Conservation (phyloP, 176 grass and related monocot genomes). For the Avena insularis region DNA sequence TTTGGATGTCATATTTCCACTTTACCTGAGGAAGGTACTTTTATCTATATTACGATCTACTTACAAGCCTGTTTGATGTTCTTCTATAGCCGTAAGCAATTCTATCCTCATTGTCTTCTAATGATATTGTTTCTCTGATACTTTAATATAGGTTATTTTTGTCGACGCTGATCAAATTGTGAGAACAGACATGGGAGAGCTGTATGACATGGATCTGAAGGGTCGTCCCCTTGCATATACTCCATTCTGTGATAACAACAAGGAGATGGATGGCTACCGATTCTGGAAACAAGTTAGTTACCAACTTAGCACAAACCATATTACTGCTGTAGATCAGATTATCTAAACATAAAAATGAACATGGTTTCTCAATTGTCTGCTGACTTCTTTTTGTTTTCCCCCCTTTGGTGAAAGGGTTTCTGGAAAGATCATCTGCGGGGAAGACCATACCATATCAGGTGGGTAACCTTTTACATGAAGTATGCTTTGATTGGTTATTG, state of each 20-base stretch:
- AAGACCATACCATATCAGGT: conserved; percentile 98
- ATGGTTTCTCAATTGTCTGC: conserved; percentile 41
- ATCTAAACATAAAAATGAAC: conserved; percentile 27
- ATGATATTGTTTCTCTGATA: conserved; percentile 24
- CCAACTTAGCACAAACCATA: conserved; percentile 34
- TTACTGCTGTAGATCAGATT: conserved; percentile 27
- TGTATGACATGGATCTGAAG: conserved; percentile 98
- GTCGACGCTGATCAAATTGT: conserved; percentile 99
- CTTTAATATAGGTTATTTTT: conserved; percentile 86
- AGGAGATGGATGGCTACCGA: conserved; percentile 97
- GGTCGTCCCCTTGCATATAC: conserved; percentile 95
- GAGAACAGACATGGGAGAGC: conserved; percentile 98
- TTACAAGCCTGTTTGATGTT: conserved; percentile 8
- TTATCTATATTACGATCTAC: not conserved
- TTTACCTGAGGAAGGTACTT: conserved; percentile 91
- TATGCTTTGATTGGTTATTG: conserved; percentile 29
- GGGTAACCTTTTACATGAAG: conserved; percentile 29
- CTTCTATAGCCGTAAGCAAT: conserved; percentile 26
- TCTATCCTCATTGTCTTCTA: conserved; percentile 29
- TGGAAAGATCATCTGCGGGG: conserved; percentile 98
- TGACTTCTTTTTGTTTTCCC: conserved; percentile 27
- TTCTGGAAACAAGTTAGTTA: conserved; percentile 99
- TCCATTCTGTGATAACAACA: conserved; percentile 99
- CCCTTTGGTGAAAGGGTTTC: conserved; percentile 70
- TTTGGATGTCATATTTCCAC: conserved; percentile 98